Base-by-base conservation (phyloP, 164 flowering plant species). In the Berberis thunbergii region DNA sequence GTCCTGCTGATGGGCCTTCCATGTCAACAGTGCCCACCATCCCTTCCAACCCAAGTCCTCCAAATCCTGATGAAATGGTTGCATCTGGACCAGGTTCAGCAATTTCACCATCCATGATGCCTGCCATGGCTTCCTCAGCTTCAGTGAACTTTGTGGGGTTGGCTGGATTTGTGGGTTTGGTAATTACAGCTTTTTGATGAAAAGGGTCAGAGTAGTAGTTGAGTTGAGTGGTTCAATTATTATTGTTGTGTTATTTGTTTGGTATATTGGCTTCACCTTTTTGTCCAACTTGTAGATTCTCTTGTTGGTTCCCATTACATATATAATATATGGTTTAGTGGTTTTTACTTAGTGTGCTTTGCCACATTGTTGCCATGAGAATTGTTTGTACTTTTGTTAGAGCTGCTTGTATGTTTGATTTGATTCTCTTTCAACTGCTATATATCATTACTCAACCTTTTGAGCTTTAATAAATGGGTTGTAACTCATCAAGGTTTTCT, bases 21-120 rank as follows among this genome's bases (percentile, higher is more conserved):
- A 26, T 26, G 26, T 65, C 78, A 2, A 59, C 76, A 6, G 42
- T 74, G 3, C 81, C 84, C 59, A 76, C 76, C 41, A 79, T 84
- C 57, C 86, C 83, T 7, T 75, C 89, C n/a, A 74, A 55, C 62
- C 83, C 73, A 0, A 79, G 84, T 73, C 77, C 81, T 0, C 81
- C 84, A 4, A 77, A 81, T 49, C 86, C 85, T 0, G 84, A 80
- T 49, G 80, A 71, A 0, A 39, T 67, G 38, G 49, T n/a, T 43
- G 43, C 79, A 1, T 45, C 61, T 48, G 78, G 73, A 8, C 78
- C 84, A 7, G 69, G 56, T 54, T 69, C 74, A 54, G 83, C 83
- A 2, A 3, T 70, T 62, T 55, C 84, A 1, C 84, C 84, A 41
- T 69, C 71, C 55, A 2, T 2, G n/a, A 6, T 60, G 48, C 74